Evolutionary conservation across 139 green algal species (phyloP).

Genomic region (Eudorina sp.): DNA sequence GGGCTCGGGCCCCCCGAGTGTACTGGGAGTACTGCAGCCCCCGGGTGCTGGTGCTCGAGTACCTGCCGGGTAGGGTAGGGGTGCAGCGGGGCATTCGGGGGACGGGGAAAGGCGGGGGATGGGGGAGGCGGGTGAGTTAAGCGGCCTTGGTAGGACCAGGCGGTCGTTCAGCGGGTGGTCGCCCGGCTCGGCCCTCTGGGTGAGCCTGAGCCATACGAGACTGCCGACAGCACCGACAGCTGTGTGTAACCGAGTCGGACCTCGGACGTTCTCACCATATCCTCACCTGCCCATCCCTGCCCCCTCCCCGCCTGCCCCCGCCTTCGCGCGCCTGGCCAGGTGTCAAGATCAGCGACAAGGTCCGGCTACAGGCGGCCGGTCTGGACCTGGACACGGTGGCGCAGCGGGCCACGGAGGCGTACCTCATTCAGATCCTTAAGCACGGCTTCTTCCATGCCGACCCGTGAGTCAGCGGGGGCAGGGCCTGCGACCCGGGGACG

Average conservation of each 20-base stretch:
- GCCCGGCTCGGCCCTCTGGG: too few species aligned
- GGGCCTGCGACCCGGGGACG: too few species aligned
- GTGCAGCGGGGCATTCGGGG: neutral
- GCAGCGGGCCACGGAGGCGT: constrained; percentile 88
- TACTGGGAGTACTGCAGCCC: constrained; percentile 86
- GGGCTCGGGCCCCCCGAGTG: constrained; percentile 69
- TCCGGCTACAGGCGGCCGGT: constrained; percentile 59
- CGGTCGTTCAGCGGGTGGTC: too few species aligned
- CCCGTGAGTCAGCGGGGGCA: constrained; percentile 41
- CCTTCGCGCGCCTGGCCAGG: too few species aligned
- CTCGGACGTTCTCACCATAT: neutral
- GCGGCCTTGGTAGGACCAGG: too few species aligned
- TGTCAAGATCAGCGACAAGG: constrained; percentile 76
- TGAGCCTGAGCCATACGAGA: too few species aligned
- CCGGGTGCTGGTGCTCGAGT: constrained; percentile 94
- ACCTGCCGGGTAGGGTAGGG: constrained; percentile 76
- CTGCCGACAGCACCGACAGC: too few species aligned
- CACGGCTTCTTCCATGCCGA: constrained; percentile 95
- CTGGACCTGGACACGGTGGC: constrained; percentile 78
- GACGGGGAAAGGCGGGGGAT: neutral
- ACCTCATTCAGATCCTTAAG: constrained; percentile 78
- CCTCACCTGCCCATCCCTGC: neutral
- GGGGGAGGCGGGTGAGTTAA: neutral
- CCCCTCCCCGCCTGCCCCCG: neutral
- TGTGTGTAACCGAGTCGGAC: neutral